Evolutionary conservation across 1,139 yeast genomes (phyloP).

Genomic region (Suhomyces terraborum): DNA sequence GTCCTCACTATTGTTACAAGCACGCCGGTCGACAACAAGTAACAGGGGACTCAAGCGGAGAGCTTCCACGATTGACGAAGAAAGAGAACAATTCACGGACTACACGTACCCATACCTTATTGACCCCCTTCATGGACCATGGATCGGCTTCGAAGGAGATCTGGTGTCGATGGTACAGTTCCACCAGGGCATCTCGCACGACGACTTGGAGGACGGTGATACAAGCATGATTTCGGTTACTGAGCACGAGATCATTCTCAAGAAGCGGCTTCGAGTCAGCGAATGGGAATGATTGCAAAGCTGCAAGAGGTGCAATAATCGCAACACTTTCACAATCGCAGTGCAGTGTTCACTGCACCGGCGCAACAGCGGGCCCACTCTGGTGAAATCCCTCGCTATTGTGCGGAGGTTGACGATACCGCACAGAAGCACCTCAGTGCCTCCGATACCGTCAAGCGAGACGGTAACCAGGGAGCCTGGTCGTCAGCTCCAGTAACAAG

Average conservation of each 20-base stretch:
- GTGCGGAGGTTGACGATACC: constrained; percentile 5
- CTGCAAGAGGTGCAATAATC: no score
- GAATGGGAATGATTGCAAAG: constrained; percentile 55
- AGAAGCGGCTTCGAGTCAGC: constrained; percentile 39
- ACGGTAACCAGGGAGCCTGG: constrained; percentile 3
- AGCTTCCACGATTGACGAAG: constrained; percentile 56
- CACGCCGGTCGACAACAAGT: constrained; percentile 14
- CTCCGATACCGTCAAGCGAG: constrained; percentile 5
- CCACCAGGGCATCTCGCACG: constrained; percentile 17
- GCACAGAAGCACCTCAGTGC: constrained; percentile 6
- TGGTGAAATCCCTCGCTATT: neutral
- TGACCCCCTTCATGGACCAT: constrained; percentile 56
- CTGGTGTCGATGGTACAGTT: constrained; percentile 44
- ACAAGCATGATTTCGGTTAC: constrained; percentile 23
- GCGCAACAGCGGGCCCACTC: no score
- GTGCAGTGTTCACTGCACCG: no score
- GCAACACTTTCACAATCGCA: no score
- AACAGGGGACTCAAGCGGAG: constrained; percentile 24
- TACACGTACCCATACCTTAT: constrained; percentile 52
- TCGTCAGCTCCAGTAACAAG: constrained; percentile 4
- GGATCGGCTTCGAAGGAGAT: constrained; percentile 60
- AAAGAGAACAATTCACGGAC: constrained; percentile 52
- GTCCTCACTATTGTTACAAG: constrained; percentile 29
- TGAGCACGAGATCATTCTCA: constrained; percentile 30
- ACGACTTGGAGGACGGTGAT: constrained; percentile 29